A percentile compares a stretch with the other conserved stretches of the same genome.
Evolutionary conservation across 2,329 filamentous ascomycete genomes (phyloP).

Genomic region (Exserohilum turcica): DNA sequence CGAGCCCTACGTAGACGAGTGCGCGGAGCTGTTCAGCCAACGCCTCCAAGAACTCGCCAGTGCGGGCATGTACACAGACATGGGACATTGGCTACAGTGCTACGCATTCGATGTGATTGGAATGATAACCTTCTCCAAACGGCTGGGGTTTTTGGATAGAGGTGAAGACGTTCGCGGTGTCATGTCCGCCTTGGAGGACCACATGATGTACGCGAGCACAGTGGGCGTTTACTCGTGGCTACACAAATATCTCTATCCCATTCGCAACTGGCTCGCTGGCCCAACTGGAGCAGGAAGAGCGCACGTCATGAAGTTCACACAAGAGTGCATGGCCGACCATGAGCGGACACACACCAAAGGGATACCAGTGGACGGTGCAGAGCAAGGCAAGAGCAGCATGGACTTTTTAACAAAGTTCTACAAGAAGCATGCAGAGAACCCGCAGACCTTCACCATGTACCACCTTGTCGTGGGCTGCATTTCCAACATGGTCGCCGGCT

Average conservation of each 20-base stretch:
- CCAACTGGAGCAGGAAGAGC: constrained; percentile 35
- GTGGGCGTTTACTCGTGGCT: constrained; percentile 29
- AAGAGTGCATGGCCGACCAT: constrained; percentile 23
- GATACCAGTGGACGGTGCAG: constrained; percentile 8
- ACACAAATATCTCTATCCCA: constrained; percentile 39
- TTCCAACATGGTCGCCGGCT: constrained; percentile 48
- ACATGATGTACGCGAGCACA: constrained; percentile 9
- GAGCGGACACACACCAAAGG: constrained; percentile 7
- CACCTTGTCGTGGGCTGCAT: constrained; percentile 48
- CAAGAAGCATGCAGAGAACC: constrained; percentile 23
- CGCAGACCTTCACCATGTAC: constrained; percentile 43
- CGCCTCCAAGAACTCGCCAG: constrained; percentile 37
- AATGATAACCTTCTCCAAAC: constrained; percentile 23
- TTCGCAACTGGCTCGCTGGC: constrained; percentile 46
- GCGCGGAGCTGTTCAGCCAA: constrained; percentile 38
- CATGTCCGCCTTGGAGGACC: constrained; percentile 11
- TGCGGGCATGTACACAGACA: constrained; percentile 17
- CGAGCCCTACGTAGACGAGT: constrained; percentile 47
- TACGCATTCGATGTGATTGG: constrained; percentile 51
- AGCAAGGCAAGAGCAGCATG: constrained; percentile 5
- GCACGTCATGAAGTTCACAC: constrained; percentile 35
- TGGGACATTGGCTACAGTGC: constrained; percentile 41
- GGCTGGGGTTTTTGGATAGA: constrained; percentile 24
- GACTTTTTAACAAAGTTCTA: constrained; percentile 26
- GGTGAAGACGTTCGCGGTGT: constrained; percentile 18